Base-by-base conservation (phyloP, 2,329 filamentous ascomycete species). In the Coniella vitis region DNA sequence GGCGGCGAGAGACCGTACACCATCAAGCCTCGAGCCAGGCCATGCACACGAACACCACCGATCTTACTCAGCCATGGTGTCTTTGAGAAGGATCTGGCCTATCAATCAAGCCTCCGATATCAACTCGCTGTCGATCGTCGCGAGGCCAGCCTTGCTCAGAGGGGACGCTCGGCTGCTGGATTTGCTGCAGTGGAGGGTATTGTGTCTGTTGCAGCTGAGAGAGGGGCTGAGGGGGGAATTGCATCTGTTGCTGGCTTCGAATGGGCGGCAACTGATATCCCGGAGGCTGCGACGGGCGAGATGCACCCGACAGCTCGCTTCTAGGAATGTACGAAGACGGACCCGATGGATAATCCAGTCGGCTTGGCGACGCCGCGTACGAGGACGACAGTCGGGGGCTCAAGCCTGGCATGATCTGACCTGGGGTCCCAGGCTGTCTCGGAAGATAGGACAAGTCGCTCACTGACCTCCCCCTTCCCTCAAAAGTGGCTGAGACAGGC, bases 21-120 rank as follows among this genome's bases (percentile, higher is more conserved):
- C 38, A 14, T 7, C 21, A 25, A n/a, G 38, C 19, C 12, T 14
- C 14, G 22, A 31, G 38, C n/a, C 38, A 29, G 20, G 14, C 21
- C 13, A 13, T 13, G 3, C 7, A 32, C 3, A 19, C 35, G 44
- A 47, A 10, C 37, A 40, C 38, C 32, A 39, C 16, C 37, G 20
- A 36, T 36, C 25, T 40, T 34, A 25, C 22, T 53, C 40, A 53
- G 39, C 51, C 48, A 21, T 51, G 48, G 34, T 51, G 57, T 42
- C 56, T 57, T 17, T 60, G 53, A 55, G 62, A 41, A 56, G 61
- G 69, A 56, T 74, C 74, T 20, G 75, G 72, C 63, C 72, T 78
- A 55, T 80, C 81, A 58, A 86, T 78, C 58, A 80, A 69, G 2
- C 79, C 79, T 10, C 73, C 76, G 53, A 84, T 83, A 57, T 81